Percentiles rank a stretch among this genome's conserved stretches.
Evolutionary conservation across 495 filamentous ascomycete genomes (phyloP).

Genomic region (Aspergillus asperescens): DNA sequence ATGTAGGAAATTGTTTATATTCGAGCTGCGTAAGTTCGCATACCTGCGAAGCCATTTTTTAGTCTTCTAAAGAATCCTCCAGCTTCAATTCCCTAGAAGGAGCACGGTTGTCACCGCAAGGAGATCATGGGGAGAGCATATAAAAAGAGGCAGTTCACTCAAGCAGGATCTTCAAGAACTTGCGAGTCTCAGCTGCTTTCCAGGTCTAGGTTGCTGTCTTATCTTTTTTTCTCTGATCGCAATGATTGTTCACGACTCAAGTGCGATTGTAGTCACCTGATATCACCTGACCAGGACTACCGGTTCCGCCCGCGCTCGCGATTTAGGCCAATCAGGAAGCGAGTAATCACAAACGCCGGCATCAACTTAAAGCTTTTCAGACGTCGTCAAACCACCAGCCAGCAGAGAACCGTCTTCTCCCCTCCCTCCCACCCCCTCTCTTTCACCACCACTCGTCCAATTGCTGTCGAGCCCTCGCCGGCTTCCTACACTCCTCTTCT

Average conservation of each 20-base stretch:
- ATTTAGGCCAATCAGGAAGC: conserved; percentile 36
- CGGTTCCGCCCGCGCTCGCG: conserved; percentile 45
- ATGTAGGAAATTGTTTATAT: background rate
- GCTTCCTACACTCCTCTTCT: conserved; percentile 29
- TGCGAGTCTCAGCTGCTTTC: background rate
- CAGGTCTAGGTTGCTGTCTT: conserved; percentile 1
- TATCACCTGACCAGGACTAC: conserved; percentile 30
- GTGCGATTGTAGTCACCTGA: conserved; percentile 28
- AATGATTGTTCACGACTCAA: conserved; percentile 11
- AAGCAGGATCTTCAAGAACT: background rate
- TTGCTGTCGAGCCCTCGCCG: conserved; percentile 39
- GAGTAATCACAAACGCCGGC: conserved; percentile 42
- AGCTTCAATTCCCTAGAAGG: conserved; percentile 62
- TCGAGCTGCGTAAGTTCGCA: conserved; percentile 7
- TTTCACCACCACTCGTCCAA: conserved; percentile 33
- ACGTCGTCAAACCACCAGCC: conserved; percentile 29
- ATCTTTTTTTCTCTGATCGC: conserved; percentile 36
- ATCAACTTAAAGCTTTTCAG: conserved; percentile 48
- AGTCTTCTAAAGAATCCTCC: conserved; percentile 62
- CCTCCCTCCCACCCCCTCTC: conserved; percentile 23
- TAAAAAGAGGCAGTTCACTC: background rate
- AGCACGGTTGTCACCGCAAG: conserved; percentile 58
- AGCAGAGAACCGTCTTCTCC: conserved; percentile 17
- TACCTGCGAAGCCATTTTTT: conserved; percentile 53
- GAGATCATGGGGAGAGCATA: conserved; percentile 30